Evolutionary conservation across 208 protist species (phyloP).

Genomic region (Leishmania lainsoni): DNA sequence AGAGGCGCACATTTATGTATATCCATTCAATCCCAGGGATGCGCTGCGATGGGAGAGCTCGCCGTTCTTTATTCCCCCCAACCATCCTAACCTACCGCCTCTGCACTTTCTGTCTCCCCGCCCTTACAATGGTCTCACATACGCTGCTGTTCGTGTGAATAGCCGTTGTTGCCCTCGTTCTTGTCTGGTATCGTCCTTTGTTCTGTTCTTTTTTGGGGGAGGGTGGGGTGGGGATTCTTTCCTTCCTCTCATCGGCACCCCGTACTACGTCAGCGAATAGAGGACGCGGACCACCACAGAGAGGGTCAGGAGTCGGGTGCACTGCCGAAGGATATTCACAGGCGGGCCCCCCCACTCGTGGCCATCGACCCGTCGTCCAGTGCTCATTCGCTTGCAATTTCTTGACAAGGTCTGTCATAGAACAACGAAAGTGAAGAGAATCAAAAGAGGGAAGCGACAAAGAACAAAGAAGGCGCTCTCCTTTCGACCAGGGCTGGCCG

Average conservation of each 20-base stretch:
- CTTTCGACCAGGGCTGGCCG: not conserved
- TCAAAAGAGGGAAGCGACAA: not conserved
- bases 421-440: not conserved
- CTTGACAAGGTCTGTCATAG: not conserved
- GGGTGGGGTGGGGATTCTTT: not conserved
- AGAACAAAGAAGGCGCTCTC: not conserved
- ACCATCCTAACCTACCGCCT: not conserved
- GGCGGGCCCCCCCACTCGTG: not conserved
- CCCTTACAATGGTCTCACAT: not conserved
- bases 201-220: not conserved
- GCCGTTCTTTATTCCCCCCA: not conserved
- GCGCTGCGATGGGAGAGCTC: not conserved
- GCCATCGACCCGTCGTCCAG: not conserved
- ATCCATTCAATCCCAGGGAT: not conserved
- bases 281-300: not conserved
- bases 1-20: not conserved
- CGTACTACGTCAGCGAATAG: not conserved
- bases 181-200: not conserved
- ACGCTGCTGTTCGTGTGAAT: not conserved
- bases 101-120: not conserved
- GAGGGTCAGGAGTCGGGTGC: not conserved
- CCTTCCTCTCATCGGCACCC: not conserved
- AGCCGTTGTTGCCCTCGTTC: not conserved
- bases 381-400: not conserved
- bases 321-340: not conserved